Percentiles rank a stretch among this genome's conserved stretches.
Evolutionary conservation across 352 stramenopile species (phyloP).

Genomic region (Phytophthora podocarpi): DNA sequence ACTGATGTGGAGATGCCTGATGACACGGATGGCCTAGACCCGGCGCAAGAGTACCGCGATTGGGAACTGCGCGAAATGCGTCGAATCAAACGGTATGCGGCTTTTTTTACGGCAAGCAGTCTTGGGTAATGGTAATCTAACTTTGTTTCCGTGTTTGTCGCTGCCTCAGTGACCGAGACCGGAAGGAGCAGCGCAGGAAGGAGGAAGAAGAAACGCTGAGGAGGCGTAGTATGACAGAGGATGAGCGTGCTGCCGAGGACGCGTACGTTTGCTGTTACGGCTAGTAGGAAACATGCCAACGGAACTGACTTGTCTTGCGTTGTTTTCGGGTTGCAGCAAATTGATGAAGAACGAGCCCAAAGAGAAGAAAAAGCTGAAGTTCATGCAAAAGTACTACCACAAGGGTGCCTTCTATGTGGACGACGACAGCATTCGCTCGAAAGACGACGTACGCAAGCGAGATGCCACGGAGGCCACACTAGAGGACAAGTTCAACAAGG

Average conservation of each 20-base stretch:
- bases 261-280: constrained; percentile 42
- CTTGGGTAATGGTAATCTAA: constrained; percentile 10
- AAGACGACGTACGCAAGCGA: constrained; percentile 91
- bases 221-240: constrained; percentile 95
- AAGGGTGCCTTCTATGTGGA: constrained; percentile 98
- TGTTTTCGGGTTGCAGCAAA: constrained; percentile 48
- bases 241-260: constrained; percentile 94
- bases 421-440: constrained; percentile 88
- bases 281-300: background rate
- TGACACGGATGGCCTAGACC: constrained; percentile 89
- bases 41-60: constrained; percentile 90
- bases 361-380: constrained; percentile 91
- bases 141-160: constrained; percentile 1
- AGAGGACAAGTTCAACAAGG: constrained; percentile 94
- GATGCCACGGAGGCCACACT: constrained; percentile 91
- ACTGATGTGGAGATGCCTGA: constrained; percentile 91
- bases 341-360: constrained; percentile 82
- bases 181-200: constrained; percentile 71
- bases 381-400: constrained; percentile 99
- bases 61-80: constrained; percentile 95
- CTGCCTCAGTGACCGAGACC: constrained; percentile 75
- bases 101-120: background rate
- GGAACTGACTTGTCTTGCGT: background rate
- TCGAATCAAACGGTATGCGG: constrained; percentile 87
- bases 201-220: constrained; percentile 90